Evolutionary conservation across 176 grass and related monocot species (phyloP).

Genomic region (Metroxylon sagu): DNA sequence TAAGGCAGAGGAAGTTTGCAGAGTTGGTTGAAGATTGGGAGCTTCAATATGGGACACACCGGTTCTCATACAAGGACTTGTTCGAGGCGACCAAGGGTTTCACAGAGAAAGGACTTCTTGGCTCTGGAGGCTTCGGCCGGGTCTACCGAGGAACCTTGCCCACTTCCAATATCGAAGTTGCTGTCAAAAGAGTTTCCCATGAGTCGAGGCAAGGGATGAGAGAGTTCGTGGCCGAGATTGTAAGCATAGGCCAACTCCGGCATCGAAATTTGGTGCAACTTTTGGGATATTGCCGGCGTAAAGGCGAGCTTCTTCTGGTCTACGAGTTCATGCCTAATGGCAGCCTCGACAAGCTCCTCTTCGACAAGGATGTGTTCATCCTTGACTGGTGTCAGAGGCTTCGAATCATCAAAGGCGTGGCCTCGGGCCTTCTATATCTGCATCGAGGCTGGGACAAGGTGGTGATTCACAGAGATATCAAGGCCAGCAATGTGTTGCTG

Average conservation of each 20-base stretch:
- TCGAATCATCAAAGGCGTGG: constrained; percentile 22
- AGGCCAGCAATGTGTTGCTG: constrained; percentile 11
- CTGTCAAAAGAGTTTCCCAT: no score
- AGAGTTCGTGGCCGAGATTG: no score
- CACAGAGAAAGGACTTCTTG: not conserved
- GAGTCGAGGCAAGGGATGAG: no score
- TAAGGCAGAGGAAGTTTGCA: not conserved
- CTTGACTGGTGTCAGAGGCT: constrained; percentile 23
- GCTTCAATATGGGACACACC: constrained; percentile 15
- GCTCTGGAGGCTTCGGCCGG: no score
- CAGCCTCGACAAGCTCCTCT: constrained; percentile 33
- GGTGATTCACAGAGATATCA: constrained; percentile 18
- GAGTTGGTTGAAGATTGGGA: constrained; percentile 22
- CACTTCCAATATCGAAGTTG: no score
- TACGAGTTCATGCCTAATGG: constrained; percentile 5
- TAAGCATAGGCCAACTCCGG: no score
- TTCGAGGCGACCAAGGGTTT: constrained; percentile 9
- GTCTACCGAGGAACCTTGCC: no score
- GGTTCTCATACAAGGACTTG: constrained; percentile 15
- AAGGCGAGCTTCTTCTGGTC: no score
- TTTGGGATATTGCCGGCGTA: no score
- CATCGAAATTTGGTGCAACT: no score
- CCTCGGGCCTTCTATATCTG: constrained; percentile 26
- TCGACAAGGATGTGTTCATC: not conserved
- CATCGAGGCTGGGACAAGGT: constrained; percentile 34